Conservation (phyloP, 345 rosid genomes). For the Toxicodendron radicans region DNA sequence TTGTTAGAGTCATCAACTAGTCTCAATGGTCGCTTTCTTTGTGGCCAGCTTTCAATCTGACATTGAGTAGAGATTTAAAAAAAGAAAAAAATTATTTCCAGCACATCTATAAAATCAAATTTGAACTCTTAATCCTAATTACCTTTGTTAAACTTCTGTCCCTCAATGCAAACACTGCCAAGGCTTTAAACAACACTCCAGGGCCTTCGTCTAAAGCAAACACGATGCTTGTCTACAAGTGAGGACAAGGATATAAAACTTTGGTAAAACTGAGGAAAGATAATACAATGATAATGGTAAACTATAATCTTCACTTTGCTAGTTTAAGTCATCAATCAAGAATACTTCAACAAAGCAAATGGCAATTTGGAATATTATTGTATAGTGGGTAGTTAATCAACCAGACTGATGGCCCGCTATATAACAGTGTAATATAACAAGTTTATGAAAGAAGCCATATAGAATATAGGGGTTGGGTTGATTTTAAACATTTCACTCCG, state of each 20-base stretch:
- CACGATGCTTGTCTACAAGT: constrained; percentile 50
- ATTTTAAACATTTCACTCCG: background rate
- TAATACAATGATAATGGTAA: background rate
- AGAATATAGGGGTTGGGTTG: background rate
- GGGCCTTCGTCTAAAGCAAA: constrained; percentile 58
- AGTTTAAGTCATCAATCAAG: background rate
- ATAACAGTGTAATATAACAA: background rate
- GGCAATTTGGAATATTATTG: background rate
- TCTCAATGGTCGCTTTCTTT: constrained; percentile 48
- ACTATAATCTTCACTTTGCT: background rate
- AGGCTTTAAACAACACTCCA: constrained; percentile 53
- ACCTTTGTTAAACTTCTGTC: constrained; percentile 55
- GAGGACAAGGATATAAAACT: constrained; percentile 5
- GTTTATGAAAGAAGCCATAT: background rate
- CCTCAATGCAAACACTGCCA: constrained; percentile 56
- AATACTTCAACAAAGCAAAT: background rate
- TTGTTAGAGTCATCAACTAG: constrained; percentile 55
- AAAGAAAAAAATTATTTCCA: background rate
- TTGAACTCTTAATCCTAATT: background rate
- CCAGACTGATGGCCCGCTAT: background rate
- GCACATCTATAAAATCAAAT: background rate
- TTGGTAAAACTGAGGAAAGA: background rate
- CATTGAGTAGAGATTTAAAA: background rate
- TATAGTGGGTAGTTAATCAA: background rate
- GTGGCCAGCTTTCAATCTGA: constrained; percentile 60